Percentiles rank a stretch among this genome's conserved stretches.
phyloP scores from a whole-genome alignment of 345 rosid species.

The Brassica incana region DNA sequence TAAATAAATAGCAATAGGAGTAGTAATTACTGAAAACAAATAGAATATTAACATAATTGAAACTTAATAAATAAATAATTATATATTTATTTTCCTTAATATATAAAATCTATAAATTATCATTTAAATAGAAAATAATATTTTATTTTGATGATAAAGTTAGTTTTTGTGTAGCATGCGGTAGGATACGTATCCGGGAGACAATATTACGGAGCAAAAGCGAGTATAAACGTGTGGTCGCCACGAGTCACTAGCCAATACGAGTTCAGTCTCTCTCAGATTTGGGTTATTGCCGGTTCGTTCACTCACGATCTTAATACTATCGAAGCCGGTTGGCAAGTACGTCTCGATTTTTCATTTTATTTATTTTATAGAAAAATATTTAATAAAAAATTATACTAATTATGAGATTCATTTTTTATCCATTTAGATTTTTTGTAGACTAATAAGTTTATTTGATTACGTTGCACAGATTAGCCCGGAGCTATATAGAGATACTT shows the following conservation, averaged over 20 bases:
- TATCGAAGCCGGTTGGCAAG: slow-evolving; percentile 99
- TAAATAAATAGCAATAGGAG: background rate
- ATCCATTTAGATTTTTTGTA: background rate
- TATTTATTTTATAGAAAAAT: background rate
- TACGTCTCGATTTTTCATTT: slow-evolving; percentile 15
- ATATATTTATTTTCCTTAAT: too few species aligned
- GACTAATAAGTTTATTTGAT: background rate
- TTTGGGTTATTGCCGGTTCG: slow-evolving; percentile 98
- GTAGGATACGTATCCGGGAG: slow-evolving; percentile 88
- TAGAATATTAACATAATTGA: background rate
- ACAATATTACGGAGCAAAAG: slow-evolving; percentile 94
- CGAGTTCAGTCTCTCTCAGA: slow-evolving; percentile 91
- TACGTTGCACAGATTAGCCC: slow-evolving; percentile 81
- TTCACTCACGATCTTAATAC: slow-evolving; percentile 94
- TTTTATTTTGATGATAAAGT: background rate
- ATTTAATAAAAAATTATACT: background rate
- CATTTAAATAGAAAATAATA: background rate
- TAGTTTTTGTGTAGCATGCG: slow-evolving; percentile 69
- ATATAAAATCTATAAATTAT: background rate
- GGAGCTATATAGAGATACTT: slow-evolving; percentile 90
- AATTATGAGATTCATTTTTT: background rate
- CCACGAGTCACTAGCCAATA: slow-evolving; percentile 72
- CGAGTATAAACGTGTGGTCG: slow-evolving; percentile 94
- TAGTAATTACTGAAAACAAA: background rate
- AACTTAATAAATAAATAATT: background rate